phyloP scores from a whole-genome alignment of 345 rosid genomes.

The thale cress (Arabidopsis thaliana) region DNA sequence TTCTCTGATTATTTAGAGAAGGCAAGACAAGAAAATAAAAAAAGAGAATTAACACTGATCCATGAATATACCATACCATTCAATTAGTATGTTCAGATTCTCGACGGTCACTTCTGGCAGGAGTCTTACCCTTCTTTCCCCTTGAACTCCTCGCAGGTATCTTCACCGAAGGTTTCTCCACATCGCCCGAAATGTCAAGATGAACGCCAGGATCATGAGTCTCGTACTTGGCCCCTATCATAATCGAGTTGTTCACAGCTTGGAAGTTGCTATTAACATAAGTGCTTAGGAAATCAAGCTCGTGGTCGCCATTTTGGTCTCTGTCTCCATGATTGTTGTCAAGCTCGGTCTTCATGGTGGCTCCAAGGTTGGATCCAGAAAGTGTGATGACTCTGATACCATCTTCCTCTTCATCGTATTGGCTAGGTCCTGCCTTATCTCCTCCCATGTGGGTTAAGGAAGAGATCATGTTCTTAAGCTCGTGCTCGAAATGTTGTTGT shows the following conservation, averaged over 20 bases:
- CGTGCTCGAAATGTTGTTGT: slow-evolving; percentile 37
- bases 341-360: slow-evolving; percentile 70
- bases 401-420: slow-evolving; percentile 42
- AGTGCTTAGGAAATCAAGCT: slow-evolving; percentile 56
- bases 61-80: slow-evolving; percentile 22
- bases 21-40: not conserved
- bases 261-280: slow-evolving; percentile 93
- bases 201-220: slow-evolving; percentile 94
- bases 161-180: slow-evolving; percentile 41
- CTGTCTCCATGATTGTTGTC: slow-evolving; percentile 49
- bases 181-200: slow-evolving; percentile 61
- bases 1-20: slow-evolving; percentile 37
- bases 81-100: slow-evolving; percentile 32
- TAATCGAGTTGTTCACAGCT: slow-evolving; percentile 86
- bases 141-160: slow-evolving; percentile 17
- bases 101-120: slow-evolving; percentile 22
- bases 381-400: slow-evolving; percentile 69
- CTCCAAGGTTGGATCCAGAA: slow-evolving; percentile 79
- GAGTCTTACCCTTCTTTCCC: slow-evolving; percentile 33
- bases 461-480: slow-evolving; percentile 41
- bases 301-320: slow-evolving; percentile 32
- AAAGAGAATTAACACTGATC: not conserved
- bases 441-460: slow-evolving; percentile 37
- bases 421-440: slow-evolving; percentile 56
- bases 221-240: slow-evolving; percentile 67